Evolutionary conservation across 2,329 filamentous ascomycete genomes (phyloP), one percentile per base, ranked within the genome.

Genomic region (Alternaria dauci): DNA sequence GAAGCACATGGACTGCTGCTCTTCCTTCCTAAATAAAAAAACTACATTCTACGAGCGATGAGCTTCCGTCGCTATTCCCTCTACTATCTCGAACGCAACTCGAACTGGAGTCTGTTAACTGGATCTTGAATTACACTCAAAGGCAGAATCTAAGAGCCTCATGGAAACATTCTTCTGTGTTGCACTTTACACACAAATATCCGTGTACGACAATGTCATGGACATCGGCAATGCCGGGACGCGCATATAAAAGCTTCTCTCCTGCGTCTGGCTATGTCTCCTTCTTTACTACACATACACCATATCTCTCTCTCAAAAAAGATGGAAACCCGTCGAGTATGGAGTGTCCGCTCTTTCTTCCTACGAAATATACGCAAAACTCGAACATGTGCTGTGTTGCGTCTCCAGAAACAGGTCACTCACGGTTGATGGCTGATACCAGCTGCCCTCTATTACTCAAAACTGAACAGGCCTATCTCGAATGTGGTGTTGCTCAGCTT

Each of bases 71-170:
- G 16, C 0, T n/a, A 16, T 18, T n/a, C 16, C 16, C 7, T 0
- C 8, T 16, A 8, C 34, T n/a, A 8, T 0, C 1, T 4, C 4
- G 16, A 38, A n/a, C 16, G 1, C 16, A 4, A 38, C 0, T 38
- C 34, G 14, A 7, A 16, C 16, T 8, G 8, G 14, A 38, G 6
- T n/a, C 34, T n/a, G 6, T 6, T 1, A 38, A 2, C 6, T 8
- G 0, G 0, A 0, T 16, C 6, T 0, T n/a, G 14, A 8, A n/a
- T 38, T n/a, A 8, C 7, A n/a, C 14, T 2, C 5, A 8, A 38
- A 38, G n/a, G 16, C 1, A 0, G n/a, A 0, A 3, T n/a, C 1
- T 8, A 5, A 5, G 34, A 1, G 5, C 14, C 3, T 7, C 1
- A 38, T n/a, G 1, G 14, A 3, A 16, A 3, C 1, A 5, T 3